A percentile compares a stretch with the other conserved stretches of the same genome.
Conservation (phyloP, 1,139 yeast genomes). For the Yamadazyma conglobata region DNA sequence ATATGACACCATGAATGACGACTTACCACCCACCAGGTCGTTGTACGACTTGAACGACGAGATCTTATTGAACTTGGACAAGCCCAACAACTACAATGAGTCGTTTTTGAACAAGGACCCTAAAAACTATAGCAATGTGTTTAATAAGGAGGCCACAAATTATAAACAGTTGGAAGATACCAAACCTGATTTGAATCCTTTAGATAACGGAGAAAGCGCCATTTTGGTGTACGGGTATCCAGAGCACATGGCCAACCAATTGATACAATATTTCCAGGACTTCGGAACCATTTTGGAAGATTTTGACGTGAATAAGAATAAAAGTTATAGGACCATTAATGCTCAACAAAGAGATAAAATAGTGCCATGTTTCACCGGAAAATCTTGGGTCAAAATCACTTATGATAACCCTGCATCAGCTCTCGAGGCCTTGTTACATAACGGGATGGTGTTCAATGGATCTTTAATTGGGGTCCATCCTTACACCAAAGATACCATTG, state of each 20-base stretch:
- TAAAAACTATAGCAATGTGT: slow-evolving; percentile 41
- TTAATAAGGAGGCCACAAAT: slow-evolving; percentile 24
- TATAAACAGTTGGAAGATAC: slow-evolving; percentile 1
- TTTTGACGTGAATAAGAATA: slow-evolving; percentile 45
- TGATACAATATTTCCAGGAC: slow-evolving; percentile 72
- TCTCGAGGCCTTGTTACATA: slow-evolving; percentile 77
- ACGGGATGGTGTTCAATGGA: slow-evolving; percentile 70
- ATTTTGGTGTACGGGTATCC: slow-evolving; percentile 89
- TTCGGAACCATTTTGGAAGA: slow-evolving; percentile 82
- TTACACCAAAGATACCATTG: slow-evolving; percentile 57
- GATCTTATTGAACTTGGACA: slow-evolving; percentile 28
- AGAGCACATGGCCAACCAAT: slow-evolving; percentile 62
- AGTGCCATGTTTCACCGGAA: slow-evolving; percentile 77
- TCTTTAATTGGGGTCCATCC: slow-evolving; percentile 76
- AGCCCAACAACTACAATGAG: slow-evolving; percentile 26
- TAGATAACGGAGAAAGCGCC: slow-evolving; percentile 49
- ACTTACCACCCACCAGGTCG: slow-evolving; percentile 60
- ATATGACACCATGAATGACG: slow-evolving; percentile 36
- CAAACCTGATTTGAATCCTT: slow-evolving; percentile 18
- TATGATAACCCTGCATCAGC: slow-evolving; percentile 77
- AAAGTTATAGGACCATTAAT: slow-evolving; percentile 8
- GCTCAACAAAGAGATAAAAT: slow-evolving; percentile 17
- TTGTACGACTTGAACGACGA: slow-evolving; percentile 55
- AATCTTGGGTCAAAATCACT: slow-evolving; percentile 85
- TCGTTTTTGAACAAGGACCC: slow-evolving; percentile 47